Evolutionary conservation across 495 filamentous ascomycete genomes (phyloP).

Genomic region (Penicillium canariense): DNA sequence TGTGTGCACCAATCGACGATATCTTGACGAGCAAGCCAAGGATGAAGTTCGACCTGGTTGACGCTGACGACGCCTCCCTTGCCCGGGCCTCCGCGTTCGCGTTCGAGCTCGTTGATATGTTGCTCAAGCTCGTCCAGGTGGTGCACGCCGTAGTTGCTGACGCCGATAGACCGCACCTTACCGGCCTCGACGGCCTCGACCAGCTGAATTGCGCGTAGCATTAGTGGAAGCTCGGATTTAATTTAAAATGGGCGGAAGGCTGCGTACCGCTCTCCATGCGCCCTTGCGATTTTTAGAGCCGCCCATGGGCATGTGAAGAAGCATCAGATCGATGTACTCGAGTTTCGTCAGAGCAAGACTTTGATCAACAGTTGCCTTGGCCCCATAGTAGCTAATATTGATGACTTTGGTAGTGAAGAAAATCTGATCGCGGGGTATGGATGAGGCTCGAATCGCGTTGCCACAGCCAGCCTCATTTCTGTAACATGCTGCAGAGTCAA

Average conservation of each 20-base stretch:
- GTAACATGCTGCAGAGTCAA: slow-evolving; percentile 67
- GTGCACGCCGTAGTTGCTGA: slow-evolving; percentile 66
- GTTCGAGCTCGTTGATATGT: slow-evolving; percentile 19
- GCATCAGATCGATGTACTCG: slow-evolving; percentile 64
- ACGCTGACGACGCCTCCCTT: slow-evolving; percentile 53
- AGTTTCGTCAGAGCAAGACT: slow-evolving; percentile 54
- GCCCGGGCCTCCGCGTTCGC: slow-evolving; percentile 32
- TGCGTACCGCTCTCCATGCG: slow-evolving; percentile 54
- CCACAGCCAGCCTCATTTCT: slow-evolving; percentile 61
- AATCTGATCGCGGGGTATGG: slow-evolving; percentile 55
- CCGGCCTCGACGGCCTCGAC: slow-evolving; percentile 63
- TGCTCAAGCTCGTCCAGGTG: slow-evolving; percentile 61
- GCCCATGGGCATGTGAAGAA: slow-evolving; percentile 65
- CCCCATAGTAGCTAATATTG: slow-evolving; percentile 50
- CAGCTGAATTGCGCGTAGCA: slow-evolving; percentile 22
- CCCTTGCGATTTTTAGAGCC: slow-evolving; percentile 57
- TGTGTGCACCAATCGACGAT: slow-evolving; percentile 55
- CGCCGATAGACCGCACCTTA: slow-evolving; percentile 58
- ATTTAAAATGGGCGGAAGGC: background rate
- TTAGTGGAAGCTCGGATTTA: background rate
- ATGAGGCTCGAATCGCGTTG: slow-evolving; percentile 46
- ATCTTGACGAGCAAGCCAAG: slow-evolving; percentile 61
- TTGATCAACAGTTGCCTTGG: slow-evolving; percentile 53
- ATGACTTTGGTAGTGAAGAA: slow-evolving; percentile 72
- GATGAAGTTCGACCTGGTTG: slow-evolving; percentile 70